phyloP scores from a whole-genome alignment of 257 asterid species.

The Nemophila menziesii region DNA sequence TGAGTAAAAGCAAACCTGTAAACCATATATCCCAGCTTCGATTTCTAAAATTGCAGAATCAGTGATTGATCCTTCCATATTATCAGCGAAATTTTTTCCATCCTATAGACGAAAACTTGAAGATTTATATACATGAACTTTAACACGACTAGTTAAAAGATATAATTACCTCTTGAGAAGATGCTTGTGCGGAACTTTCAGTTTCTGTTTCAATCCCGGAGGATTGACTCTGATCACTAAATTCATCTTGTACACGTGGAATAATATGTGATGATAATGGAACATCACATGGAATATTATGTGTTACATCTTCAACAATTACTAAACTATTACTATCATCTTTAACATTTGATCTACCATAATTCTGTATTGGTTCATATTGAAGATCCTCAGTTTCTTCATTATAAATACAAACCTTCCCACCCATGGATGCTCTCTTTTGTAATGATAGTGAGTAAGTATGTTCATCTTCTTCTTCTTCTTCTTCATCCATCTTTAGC shows the following conservation, averaged over 20 bases:
- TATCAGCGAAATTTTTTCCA: constrained; percentile 25
- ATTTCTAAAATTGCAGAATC: constrained; percentile 56
- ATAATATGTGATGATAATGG: constrained; percentile 17
- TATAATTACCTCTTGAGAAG: constrained; percentile 36
- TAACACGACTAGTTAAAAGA: constrained; percentile 7
- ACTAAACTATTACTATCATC: constrained; percentile 14
- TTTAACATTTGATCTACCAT: constrained; percentile 8
- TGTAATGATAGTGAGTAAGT: constrained; percentile 12
- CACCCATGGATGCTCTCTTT: constrained; percentile 4
- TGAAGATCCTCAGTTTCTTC: constrained; percentile 4
- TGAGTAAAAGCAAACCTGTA: constrained; percentile 45
- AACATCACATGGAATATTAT: constrained; percentile 19
- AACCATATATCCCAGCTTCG: constrained; percentile 67
- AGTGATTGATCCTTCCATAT: constrained; percentile 25
- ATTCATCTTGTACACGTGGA: constrained; percentile 27
- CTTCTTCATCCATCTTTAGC: constrained; percentile 18
- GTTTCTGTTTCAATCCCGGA: constrained; percentile 33
- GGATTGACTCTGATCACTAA: constrained; percentile 28
- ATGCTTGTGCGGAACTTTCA: constrained; percentile 27
- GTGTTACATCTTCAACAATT: constrained; percentile 40
- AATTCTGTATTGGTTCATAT: constrained; percentile 4
- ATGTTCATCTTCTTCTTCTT: constrained; percentile 17
- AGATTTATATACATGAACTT: constrained; percentile 7
- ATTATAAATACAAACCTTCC: constrained; percentile 4
- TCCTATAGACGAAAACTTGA: constrained; percentile 26